A percentile compares a stretch with the other conserved stretches of the same genome.
These are phyloP conservation scores for Solanum pimpinellifolium DNA, from an alignment of 257 asterid genomes.

Conservation along the genomic window DNA sequence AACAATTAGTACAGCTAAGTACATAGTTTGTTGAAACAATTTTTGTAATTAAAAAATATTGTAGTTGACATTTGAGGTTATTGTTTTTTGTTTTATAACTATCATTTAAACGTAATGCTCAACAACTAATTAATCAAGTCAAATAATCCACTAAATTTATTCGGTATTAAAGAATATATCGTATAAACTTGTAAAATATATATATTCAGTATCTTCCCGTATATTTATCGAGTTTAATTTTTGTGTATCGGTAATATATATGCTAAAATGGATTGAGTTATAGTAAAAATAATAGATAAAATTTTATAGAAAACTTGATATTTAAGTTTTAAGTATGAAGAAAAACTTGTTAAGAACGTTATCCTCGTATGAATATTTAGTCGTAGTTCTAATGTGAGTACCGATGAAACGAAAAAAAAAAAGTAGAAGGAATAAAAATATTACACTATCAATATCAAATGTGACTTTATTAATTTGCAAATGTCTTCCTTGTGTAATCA, in stretches of 20 bases:
- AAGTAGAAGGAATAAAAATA: too few relatives aligned
- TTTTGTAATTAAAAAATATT: not conserved
- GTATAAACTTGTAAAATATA: not conserved
- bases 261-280: rapidly evolving
- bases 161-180: not conserved
- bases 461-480: not conserved
- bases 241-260: not conserved
- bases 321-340: too few relatives aligned
- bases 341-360: too few relatives aligned
- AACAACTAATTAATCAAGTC: not conserved
- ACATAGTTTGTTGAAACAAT: not conserved
- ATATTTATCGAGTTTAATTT: not conserved
- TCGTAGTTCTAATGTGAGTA: rapidly evolving
- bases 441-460: not conserved
- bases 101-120: not conserved
- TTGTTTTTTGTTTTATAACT: not conserved
- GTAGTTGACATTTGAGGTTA: not conserved
- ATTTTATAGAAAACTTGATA: not conserved
- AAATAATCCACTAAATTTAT: not conserved
- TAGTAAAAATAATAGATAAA: not conserved
- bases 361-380: too few relatives aligned
- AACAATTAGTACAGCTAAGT: not conserved
- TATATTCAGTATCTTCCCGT: not conserved
- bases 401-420: too few relatives aligned
- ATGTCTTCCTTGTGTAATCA: not conserved